A percentile compares a stretch with the other conserved stretches of the same genome.
Evolutionary conservation across 768 basidiomycete species (phyloP).

Genomic region (Ramaria rubella): DNA sequence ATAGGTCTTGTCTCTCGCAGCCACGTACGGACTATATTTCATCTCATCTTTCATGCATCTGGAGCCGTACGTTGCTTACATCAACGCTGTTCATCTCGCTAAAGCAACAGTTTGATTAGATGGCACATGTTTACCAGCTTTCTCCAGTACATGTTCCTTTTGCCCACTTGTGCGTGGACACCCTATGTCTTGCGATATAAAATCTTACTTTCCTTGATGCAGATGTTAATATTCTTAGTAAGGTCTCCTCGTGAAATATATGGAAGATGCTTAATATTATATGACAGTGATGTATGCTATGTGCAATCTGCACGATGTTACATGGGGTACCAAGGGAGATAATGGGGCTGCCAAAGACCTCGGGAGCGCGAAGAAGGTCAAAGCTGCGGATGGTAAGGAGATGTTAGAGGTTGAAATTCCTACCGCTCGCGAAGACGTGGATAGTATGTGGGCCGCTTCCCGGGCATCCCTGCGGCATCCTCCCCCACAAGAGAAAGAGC

Average conservation of each 20-base stretch:
- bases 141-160: constrained; percentile 84
- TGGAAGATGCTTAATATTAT: constrained; percentile 8
- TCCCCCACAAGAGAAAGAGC: constrained; percentile 67
- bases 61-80: constrained; percentile 63
- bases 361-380: constrained; percentile 84
- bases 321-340: constrained; percentile 92
- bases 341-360: constrained; percentile 84
- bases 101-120: neutral
- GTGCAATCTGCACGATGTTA: constrained; percentile 87
- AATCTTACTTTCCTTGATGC: neutral
- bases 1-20: constrained; percentile 57
- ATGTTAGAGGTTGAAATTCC: constrained; percentile 82
- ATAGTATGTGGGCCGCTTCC: constrained; percentile 78
- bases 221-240: constrained; percentile 78
- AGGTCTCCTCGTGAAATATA: constrained; percentile 17
- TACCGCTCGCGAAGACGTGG: constrained; percentile 79
- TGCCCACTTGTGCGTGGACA: constrained; percentile 68
- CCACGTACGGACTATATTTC: constrained; percentile 76
- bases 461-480: constrained; percentile 61
- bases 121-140: constrained; percentile 98
- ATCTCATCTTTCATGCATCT: constrained; percentile 81
- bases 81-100: neutral
- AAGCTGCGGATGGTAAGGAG: constrained; percentile 78
- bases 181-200: neutral
- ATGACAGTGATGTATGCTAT: constrained; percentile 87